Evolutionary conservation across 768 basidiomycete species (phyloP), one percentile per base, ranked within the genome.

Genomic region (Cubamyces sp.): DNA sequence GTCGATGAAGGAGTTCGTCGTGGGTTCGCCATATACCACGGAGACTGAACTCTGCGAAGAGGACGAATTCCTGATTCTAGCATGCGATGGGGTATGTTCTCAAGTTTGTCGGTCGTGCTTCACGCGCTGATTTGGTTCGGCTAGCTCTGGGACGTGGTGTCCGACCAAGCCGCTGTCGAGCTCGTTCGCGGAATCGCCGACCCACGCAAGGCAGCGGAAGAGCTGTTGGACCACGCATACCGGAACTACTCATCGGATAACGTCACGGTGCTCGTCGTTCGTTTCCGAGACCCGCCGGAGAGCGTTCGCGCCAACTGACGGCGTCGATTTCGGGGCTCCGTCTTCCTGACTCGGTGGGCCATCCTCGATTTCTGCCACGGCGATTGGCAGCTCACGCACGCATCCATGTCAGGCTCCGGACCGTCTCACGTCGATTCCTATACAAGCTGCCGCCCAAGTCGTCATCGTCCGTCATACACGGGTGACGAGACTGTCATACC

Each of bases 1-100:
- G 1, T 91, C 94, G 7, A 98, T 99, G 97, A 99, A 99, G 76
- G 97, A 99, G 70, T 99, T 96, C 73, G 97, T 99, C 12, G 97
- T 98, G 50, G 97, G 97, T 1, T 85, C 92, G 28, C 97, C 97
- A 6, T 99, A 96, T 75, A 99, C 97, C 19, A 98, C 97, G n/a
- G 96, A 98, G 75, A 98, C 96, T 14, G 86, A 90, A 67, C 77
- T 99, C 43, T 90, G 89, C 57, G 87, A 92, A 8, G 88, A 92
- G 5, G 97, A 98, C 72, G 96, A 98, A 73, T 94, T 96, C 74
- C 73, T 98, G 66, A 91, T 99, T 61, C 82, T 99, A 62, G 97
- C 97, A 21, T 99, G 97, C 72, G 97, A 99, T 75, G 97, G 97
- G 66, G 96, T 98, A 74, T 68, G 94, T 83, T 15, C 19, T 51